A percentile compares a stretch with the other conserved stretches of the same genome.
These are phyloP conservation scores for Blastomyces percursus DNA, from an alignment of 2,329 filamentous ascomycete genomes.

Conservation along the genomic window DNA sequence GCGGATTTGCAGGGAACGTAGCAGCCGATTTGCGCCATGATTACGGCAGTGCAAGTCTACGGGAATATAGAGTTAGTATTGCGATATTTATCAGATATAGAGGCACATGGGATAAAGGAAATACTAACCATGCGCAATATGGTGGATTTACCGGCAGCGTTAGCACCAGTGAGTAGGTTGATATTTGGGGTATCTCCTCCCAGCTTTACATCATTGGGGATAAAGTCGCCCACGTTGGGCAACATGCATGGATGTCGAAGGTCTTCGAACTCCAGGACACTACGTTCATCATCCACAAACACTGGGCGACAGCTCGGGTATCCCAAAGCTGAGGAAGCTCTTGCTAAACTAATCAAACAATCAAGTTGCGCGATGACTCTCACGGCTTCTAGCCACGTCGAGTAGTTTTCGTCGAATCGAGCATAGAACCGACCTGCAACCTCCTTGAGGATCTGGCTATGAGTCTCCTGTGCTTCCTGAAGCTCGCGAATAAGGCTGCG, in stretches of 20 bases:
- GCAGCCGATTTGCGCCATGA: conserved; percentile 94
- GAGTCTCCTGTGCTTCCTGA: conserved; percentile 88
- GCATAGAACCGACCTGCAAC: conserved; percentile 72
- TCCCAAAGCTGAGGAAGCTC: conserved; percentile 72
- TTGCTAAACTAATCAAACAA: conserved; percentile 86
- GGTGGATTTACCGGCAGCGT: conserved; percentile 95
- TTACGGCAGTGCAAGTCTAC: conserved; percentile 85
- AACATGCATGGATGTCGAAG: conserved; percentile 92
- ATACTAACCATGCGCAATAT: conserved; percentile 74
- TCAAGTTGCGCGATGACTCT: conserved; percentile 86
- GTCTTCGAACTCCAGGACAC: conserved; percentile 81
- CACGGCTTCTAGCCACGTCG: conserved; percentile 77
- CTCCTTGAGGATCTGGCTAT: conserved; percentile 81
- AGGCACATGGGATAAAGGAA: not conserved
- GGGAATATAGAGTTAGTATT: not conserved
- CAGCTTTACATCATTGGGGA: conserved; percentile 84
- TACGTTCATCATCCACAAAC: conserved; percentile 79
- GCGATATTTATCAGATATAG: not conserved
- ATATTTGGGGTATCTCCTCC: conserved; percentile 75
- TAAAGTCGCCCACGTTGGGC: conserved; percentile 82
- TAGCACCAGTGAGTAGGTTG: conserved; percentile 85
- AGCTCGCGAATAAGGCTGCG: conserved; percentile 71
- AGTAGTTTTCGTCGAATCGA: conserved; percentile 79
- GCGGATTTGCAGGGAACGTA: conserved; percentile 77
- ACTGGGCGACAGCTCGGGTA: conserved; percentile 76